Base-by-base conservation (phyloP, 2,329 filamentous ascomycete species). In the Graphilbum fragrans region DNA sequence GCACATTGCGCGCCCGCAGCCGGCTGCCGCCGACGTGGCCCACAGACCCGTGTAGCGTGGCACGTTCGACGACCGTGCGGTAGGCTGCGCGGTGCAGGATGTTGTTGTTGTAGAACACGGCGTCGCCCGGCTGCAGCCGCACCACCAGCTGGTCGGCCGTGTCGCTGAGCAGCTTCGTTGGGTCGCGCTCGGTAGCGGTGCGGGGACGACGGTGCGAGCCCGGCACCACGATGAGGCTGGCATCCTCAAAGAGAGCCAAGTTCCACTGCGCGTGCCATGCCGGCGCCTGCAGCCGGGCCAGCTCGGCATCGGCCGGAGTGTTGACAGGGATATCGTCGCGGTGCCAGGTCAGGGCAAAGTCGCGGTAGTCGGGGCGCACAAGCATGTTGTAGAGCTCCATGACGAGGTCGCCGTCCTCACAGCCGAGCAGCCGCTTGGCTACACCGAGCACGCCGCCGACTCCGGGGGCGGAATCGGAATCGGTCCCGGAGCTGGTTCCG, bases 311-410 rank as follows among this genome's bases (percentile, higher is more conserved):
- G 0, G 74, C 55, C 0, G 66, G 69, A 0, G 79, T 83, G 1
- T 69, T 66, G n/a, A 78, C 69, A 3, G 77, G 67, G 37, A 94
- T 80, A 54, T 93, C 86, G 55, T 94, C 87, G 25, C 87, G 68
- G 57, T 94, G 87, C 87, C 87, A 94, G 38, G 80, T 66, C 38
- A 94, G 69, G 52, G 75, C 76, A 53, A 90, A 94, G 49, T 81
- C 75, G 3, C 55, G 50, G 37, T 46, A 45, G 32, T 78, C 76
- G 0, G 86, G 86, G 5, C 82, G 67, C 14, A 93, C 78, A 8
- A 94, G 77, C 60, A 94, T 70, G 56, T 94, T 94, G 62, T 86
- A 87, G 17, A 94, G 64, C 61, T 94, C 87, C 77, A 94, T 84
- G 32, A 90, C 81, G 19, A 94, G 65, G 2, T 79, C 67, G 5